phyloP scores from a whole-genome alignment of 2,329 filamentous ascomycete genomes.

The Alternaria arborescens region DNA sequence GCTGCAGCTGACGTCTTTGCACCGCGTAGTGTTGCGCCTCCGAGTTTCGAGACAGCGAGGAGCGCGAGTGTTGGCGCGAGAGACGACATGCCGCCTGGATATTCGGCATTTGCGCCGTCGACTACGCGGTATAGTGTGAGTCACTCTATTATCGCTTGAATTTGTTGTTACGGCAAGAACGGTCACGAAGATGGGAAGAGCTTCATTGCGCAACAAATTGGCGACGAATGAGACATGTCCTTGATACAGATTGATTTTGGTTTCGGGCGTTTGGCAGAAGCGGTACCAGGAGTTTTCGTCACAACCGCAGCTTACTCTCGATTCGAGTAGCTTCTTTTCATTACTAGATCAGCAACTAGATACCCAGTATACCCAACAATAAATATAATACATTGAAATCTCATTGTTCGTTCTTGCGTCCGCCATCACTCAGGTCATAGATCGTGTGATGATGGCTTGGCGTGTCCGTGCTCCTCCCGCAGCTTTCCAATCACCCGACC shows the following conservation, averaged over 20 bases:
- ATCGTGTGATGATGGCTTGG: constrained; percentile 9
- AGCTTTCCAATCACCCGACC: not conserved
- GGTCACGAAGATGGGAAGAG: not conserved
- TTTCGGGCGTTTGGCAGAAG: not conserved
- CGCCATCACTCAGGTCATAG: not conserved
- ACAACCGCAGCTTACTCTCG: not conserved
- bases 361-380: not conserved
- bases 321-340: not conserved
- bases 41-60: constrained; percentile 22
- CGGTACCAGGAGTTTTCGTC: not conserved
- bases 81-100: constrained; percentile 43
- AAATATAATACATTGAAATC: not conserved
- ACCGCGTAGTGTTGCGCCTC: constrained; percentile 47
- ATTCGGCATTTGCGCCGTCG: constrained; percentile 31
- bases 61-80: constrained; percentile 14
- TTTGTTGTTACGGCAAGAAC: not conserved
- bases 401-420: not conserved
- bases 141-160: constrained; percentile 9
- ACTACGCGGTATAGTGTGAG: constrained; percentile 14
- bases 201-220: not conserved
- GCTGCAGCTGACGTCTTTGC: constrained; percentile 47
- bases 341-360: not conserved
- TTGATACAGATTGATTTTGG: not conserved
- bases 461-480: not conserved
- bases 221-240: not conserved